Base-by-base conservation (phyloP, 164 flowering plant genomes). In the Stephania yunnanensis region DNA sequence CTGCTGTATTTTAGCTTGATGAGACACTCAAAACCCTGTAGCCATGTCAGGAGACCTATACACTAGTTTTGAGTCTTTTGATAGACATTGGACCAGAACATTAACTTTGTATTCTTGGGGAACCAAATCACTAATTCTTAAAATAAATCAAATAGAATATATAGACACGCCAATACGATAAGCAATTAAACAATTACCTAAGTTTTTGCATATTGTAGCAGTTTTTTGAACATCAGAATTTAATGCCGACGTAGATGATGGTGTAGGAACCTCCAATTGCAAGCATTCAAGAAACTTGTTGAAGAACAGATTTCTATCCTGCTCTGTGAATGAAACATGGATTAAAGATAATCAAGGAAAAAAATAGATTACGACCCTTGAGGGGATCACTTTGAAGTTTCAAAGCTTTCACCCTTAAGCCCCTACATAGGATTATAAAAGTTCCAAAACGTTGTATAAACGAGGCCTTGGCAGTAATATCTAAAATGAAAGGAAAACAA, bases 291-390 rank as follows among this genome's bases (percentile, higher is more conserved):
- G 70, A 77, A 93, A 87, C 78, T 89, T 92, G 82, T 84, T 81
- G 80, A 95, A 85, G 76, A 95, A 95, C 55, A 86, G 89, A 69
- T 93, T 87, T 78, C 90, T 91, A 76, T 95, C 98, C 84, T 88
- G 87, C 83, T 92, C 99, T 95, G 95, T 25, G 68, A 85, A 78
- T 48, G 77, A 53, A 76, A 70, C 42, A 74, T 42, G 78, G 30
- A 65, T 53, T 50, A 72, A 68, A 48, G 48, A 71, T 17, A 42
- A 65, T 36, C 42, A 31, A 77, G 48, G 71, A 61, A 20, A 46
- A 44, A 31, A 10, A 71, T 46, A 30, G 11, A 13, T 46, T 11
- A 80, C 70, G 20, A 15, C 15, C 22, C 25, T 12, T 6, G 7
- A 11, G 46, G 52, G 25, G 9, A 19, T n/a, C 1, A 6, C 5